A percentile compares a stretch with the other conserved stretches of the same genome.
Conservation (phyloP, 169 alveolate genomes). For the Cryptosporidium tyzzeri region DNA sequence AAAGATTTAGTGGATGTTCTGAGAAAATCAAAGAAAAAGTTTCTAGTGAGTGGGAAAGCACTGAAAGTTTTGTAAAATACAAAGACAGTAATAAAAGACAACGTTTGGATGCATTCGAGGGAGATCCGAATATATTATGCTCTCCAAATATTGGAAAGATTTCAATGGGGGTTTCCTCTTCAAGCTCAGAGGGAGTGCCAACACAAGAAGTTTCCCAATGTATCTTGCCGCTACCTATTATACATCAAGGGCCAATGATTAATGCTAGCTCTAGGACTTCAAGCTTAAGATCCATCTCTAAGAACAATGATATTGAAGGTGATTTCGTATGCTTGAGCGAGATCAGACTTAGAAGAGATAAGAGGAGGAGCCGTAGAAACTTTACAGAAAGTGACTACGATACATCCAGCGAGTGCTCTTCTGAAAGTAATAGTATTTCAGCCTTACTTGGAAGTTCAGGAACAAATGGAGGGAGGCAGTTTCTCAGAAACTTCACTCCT, state of each 20-base stretch:
- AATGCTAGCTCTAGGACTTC: neutral
- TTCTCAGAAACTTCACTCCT: conserved; percentile 54
- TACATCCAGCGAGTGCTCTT: conserved; percentile 72
- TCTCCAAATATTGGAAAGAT: conserved; percentile 15
- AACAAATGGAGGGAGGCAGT: conserved; percentile 11
- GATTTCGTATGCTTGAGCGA: conserved; percentile 72
- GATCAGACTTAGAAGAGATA: conserved; percentile 65
- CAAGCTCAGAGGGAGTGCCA: neutral
- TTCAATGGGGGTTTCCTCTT: neutral
- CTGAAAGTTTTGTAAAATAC: conserved; percentile 9
- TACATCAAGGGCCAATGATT: neutral
- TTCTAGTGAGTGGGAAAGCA: conserved; percentile 31
- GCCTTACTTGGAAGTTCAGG: conserved; percentile 32
- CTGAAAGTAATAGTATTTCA: conserved; percentile 62
- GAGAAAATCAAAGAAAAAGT: neutral
- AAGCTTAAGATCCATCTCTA: neutral
- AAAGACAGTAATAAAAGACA: neutral
- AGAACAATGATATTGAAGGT: conserved; percentile 38
- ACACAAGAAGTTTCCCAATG: neutral
- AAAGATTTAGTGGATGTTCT: neutral
- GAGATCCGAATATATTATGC: neutral
- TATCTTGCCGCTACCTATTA: neutral
- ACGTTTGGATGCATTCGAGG: neutral
- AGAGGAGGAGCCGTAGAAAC: conserved; percentile 57
- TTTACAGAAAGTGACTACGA: conserved; percentile 55